phyloP scores from a whole-genome alignment of 2,329 filamentous ascomycete genomes.

The Microthyrium microscopicum region DNA sequence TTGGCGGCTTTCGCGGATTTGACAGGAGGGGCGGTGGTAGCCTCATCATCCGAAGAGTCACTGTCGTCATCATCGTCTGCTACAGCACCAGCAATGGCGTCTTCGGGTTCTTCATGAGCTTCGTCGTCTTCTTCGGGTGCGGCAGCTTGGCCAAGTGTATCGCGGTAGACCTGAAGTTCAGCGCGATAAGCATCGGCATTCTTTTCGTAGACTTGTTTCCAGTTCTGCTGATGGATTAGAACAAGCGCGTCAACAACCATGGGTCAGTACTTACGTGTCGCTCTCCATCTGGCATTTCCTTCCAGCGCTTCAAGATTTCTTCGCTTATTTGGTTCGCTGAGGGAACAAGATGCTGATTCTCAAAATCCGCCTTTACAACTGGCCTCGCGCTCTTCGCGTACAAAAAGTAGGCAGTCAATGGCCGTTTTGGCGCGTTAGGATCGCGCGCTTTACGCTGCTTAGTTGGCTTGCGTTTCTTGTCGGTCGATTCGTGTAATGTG shows the following conservation, averaged over 20 bases:
- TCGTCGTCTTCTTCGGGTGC: conserved; percentile 23
- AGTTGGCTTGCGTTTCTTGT: conserved; percentile 53
- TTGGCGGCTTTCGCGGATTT: conserved; percentile 14
- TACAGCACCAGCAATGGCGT: conserved; percentile 29
- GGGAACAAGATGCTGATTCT: conserved; percentile 47
- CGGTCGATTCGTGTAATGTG: conserved; percentile 10
- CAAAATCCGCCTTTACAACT: conserved; percentile 56
- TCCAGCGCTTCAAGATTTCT: conserved; percentile 77
- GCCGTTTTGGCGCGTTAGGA: conserved; percentile 87
- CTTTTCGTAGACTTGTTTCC: conserved; percentile 20
- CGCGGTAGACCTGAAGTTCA: conserved; percentile 39
- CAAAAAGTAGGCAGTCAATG: conserved; percentile 85
- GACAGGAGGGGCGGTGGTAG: conserved; percentile 13
- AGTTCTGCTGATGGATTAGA: conserved; percentile 22
- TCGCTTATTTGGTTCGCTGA: conserved; percentile 77
- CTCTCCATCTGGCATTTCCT: conserved; percentile 54
- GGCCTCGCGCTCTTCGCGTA: conserved; percentile 80
- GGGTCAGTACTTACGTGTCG: conserved; percentile 39
- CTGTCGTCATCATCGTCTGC: conserved; percentile 14
- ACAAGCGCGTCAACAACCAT: conserved; percentile 6
- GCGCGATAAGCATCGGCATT: conserved; percentile 24
- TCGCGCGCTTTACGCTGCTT: conserved; percentile 63
- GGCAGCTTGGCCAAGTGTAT: conserved; percentile 26
- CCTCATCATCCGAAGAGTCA: conserved; percentile 17
- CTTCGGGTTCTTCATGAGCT: conserved; percentile 20